Percentiles rank a stretch among this genome's conserved stretches.
Evolutionary conservation across 306 rosid species (phyloP).

Genomic region (Glycine tomentella): DNA sequence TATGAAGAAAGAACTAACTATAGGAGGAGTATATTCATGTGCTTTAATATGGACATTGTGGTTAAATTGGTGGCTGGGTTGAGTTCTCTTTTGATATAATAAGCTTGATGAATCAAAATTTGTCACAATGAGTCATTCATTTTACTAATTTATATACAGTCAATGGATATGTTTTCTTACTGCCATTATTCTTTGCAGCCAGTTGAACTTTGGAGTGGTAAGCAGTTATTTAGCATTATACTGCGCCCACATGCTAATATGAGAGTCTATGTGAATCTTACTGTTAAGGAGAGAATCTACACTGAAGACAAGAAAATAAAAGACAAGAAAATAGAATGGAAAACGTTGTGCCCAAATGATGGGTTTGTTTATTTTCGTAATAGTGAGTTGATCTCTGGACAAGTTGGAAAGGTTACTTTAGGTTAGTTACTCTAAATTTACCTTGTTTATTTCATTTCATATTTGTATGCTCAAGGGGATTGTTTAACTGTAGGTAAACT

Average conservation of each 20-base stretch:
- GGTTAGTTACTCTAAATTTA: constrained; percentile 61
- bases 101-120: background rate
- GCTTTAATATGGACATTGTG: no score
- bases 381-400: constrained; percentile 95
- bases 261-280: constrained; percentile 81
- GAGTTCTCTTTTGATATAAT: no score
- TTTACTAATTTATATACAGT: constrained; percentile 31
- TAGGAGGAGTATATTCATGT: no score
- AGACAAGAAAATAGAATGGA: constrained; percentile 62
- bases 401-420: constrained; percentile 94
- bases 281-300: constrained; percentile 81
- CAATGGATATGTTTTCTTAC: constrained; percentile 14
- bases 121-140: constrained; percentile 16
- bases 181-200: constrained; percentile 70
- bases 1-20: no score
- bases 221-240: constrained; percentile 85
- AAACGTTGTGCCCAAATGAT: constrained; percentile 88
- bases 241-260: constrained; percentile 85
- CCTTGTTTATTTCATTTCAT: constrained; percentile 24
- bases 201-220: constrained; percentile 96
- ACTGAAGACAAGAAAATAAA: constrained; percentile 63
- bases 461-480: constrained; percentile 13
- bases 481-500: constrained; percentile 16
- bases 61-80: no score
- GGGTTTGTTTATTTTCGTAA: constrained; percentile 92